phyloP scores from a whole-genome alignment of 164 flowering plant species.

The Stephania yunnanensis region DNA sequence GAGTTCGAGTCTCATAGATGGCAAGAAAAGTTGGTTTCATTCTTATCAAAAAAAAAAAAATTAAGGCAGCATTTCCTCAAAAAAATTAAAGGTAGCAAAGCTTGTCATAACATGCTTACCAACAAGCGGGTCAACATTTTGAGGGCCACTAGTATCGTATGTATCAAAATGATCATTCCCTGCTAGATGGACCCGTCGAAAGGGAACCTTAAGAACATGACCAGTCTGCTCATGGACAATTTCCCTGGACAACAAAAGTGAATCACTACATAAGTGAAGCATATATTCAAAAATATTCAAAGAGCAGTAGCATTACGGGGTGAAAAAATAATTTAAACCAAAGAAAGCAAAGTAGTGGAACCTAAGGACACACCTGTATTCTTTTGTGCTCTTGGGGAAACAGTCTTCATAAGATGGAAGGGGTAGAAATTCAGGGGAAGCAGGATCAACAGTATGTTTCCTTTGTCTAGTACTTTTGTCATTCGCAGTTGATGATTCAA shows the following conservation, averaged over 20 bases:
- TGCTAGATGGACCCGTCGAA: slow-evolving; percentile 74
- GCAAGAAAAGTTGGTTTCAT: too few relatives aligned
- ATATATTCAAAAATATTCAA: neutral
- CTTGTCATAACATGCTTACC: slow-evolving; percentile 39
- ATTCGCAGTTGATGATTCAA: slow-evolving; percentile 51
- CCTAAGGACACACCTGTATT: slow-evolving; percentile 37
- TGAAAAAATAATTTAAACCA: too few relatives aligned
- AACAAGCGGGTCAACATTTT: slow-evolving; percentile 57
- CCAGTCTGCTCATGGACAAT: slow-evolving; percentile 84
- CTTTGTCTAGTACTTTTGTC: slow-evolving; percentile 46
- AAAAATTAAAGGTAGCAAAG: neutral
- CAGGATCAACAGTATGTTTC: slow-evolving; percentile 79
- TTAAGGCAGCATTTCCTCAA: too few relatives aligned
- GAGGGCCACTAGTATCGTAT: slow-evolving; percentile 98
- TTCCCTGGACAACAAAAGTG: slow-evolving; percentile 56
- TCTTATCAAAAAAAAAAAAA: too few relatives aligned
- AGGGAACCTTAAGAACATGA: slow-evolving; percentile 81
- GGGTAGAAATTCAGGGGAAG: slow-evolving; percentile 84
- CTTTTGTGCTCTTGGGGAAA: slow-evolving; percentile 93
- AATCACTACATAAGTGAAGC: neutral
- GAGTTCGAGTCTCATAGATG: too few relatives aligned
- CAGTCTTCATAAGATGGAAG: slow-evolving; percentile 87
- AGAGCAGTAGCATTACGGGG: neutral
- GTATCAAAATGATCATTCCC: slow-evolving; percentile 87
- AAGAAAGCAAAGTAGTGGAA: neutral